Evolutionary conservation across 2,329 filamentous ascomycete genomes (phyloP).

Genomic region (Cladophialophora immunda): DNA sequence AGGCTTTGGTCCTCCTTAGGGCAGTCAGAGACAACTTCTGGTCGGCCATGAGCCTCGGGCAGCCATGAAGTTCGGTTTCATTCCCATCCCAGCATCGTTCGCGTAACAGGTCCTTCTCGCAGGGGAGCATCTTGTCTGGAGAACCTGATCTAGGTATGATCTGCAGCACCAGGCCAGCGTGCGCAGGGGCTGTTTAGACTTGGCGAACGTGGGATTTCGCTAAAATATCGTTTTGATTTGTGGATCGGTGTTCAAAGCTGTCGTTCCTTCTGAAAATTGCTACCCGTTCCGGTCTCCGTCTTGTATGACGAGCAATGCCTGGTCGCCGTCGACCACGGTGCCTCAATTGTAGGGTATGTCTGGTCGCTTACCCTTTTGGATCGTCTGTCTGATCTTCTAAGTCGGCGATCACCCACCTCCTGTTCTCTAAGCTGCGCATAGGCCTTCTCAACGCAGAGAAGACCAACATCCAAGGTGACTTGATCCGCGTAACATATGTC

Average conservation of each 20-base stretch:
- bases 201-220: constrained; percentile 9
- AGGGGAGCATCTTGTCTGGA: not conserved
- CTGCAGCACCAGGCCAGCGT: not conserved
- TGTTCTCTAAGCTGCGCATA: not conserved
- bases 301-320: not conserved
- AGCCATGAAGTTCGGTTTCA: not conserved
- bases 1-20: not conserved
- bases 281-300: not conserved
- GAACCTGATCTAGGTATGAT: constrained; percentile 4
- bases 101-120: not conserved
- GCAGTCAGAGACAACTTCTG: not conserved
- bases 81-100: not conserved
- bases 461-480: not conserved
- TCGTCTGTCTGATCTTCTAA: constrained; percentile 1
- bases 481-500: not conserved
- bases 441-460: not conserved
- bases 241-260: constrained; percentile 12
- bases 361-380: not conserved
- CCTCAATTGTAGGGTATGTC: not conserved
- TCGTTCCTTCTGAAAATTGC: constrained; percentile 7
- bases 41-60: not conserved
- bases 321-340: not conserved
- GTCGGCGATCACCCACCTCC: not conserved
- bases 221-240: constrained; percentile 12
- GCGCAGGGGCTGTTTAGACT: not conserved